These are phyloP conservation scores for Penicillium sp. DNA, from an alignment of 2,329 filamentous ascomycete genomes.

Conservation along the genomic window DNA sequence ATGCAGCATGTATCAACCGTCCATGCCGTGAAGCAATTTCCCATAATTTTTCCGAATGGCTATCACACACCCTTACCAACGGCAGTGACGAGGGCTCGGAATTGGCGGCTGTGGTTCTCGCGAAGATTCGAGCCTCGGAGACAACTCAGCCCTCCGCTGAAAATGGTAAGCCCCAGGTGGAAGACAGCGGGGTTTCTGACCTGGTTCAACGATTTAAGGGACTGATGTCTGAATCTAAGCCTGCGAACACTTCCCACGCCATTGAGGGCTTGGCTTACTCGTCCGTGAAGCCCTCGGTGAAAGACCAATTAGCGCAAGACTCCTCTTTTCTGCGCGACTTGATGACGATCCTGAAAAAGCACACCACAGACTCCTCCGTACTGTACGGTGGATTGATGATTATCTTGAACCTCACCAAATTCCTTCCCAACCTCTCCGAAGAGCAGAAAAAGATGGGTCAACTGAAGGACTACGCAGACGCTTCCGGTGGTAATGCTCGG, in stretches of 20 bases:
- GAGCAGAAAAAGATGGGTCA: slow-evolving; percentile 91
- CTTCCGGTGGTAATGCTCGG: slow-evolving; percentile 70
- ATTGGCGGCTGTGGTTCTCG: slow-evolving; percentile 69
- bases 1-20: slow-evolving; percentile 83
- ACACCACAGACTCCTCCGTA: slow-evolving; percentile 64
- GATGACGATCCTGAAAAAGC: slow-evolving; percentile 49
- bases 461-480: slow-evolving; percentile 90
- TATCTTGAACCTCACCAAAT: slow-evolving; percentile 79
- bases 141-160: slow-evolving; percentile 29
- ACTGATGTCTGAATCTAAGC: slow-evolving; percentile 42
- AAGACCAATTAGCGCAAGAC: slow-evolving; percentile 75
- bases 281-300: slow-evolving; percentile 80
- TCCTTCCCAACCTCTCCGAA: slow-evolving; percentile 74
- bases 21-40: slow-evolving; percentile 79
- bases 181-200: slow-evolving; percentile 51
- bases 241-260: slow-evolving; percentile 66
- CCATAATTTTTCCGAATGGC: slow-evolving; percentile 82
- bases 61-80: slow-evolving; percentile 78
- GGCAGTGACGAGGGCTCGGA: slow-evolving; percentile 57
- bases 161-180: slow-evolving; percentile 35
- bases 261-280: slow-evolving; percentile 92
- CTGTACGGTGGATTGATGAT: slow-evolving; percentile 87
- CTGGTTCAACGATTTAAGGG: slow-evolving; percentile 56
- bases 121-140: slow-evolving; percentile 56
- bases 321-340: slow-evolving; percentile 67